A percentile compares a stretch with the other conserved stretches of the same genome.
These are phyloP conservation scores for Arthroderma sp. DNA, from an alignment of 2,329 filamentous ascomycete species.

Conservation along the genomic window DNA sequence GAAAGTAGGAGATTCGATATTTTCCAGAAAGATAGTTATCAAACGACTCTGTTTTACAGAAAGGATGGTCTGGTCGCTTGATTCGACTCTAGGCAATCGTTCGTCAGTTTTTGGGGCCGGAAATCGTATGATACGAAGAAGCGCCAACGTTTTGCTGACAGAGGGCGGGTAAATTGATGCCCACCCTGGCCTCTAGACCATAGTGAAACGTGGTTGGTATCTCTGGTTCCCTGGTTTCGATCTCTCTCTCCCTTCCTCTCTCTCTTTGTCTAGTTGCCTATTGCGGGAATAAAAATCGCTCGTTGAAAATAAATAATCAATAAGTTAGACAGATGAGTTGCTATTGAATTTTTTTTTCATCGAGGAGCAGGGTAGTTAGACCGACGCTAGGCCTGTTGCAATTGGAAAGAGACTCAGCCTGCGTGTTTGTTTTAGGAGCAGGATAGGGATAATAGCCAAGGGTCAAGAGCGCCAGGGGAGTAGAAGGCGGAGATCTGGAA, in stretches of 20 bases:
- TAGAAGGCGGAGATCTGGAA: too few relatives aligned
- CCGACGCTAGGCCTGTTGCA: too few relatives aligned
- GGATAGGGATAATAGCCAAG: too few relatives aligned
- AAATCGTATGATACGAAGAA: neutral
- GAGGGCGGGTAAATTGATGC: neutral
- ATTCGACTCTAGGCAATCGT: neutral
- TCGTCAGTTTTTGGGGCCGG: neutral
- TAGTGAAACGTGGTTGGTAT: conserved; percentile 3
- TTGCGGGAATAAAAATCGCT: neutral
- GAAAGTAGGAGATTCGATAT: neutral
- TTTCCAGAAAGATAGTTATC: neutral
- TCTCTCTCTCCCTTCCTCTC: neutral
- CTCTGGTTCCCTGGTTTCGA: neutral
- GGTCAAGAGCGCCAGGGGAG: too few relatives aligned
- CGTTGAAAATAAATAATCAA: neutral
- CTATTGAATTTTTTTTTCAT: neutral
- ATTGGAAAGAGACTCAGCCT: too few relatives aligned
- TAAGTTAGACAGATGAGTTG: neutral
- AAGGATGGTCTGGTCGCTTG: neutral
- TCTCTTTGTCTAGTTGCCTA: neutral
- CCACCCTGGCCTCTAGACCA: neutral
- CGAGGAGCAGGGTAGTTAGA: too few relatives aligned
- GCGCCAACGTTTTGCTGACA: neutral
- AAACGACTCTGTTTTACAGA: neutral
- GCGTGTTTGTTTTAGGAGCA: too few relatives aligned